Evolutionary conservation across 345 rosid species (phyloP).

Genomic region (Turnera subulata): DNA sequence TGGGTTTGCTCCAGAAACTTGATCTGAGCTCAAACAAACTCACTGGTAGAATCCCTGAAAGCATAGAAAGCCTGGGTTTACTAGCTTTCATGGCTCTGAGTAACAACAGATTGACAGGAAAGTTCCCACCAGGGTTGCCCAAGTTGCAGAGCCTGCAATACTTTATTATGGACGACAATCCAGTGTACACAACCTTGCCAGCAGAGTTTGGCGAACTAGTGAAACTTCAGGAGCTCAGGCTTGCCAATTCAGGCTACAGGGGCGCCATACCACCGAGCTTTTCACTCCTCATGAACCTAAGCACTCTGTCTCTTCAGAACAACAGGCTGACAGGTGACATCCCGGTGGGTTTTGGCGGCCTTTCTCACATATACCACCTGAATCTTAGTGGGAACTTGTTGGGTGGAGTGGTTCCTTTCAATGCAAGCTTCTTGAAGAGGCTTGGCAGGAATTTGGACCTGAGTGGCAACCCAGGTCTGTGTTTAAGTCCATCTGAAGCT

Average conservation of each 20-base stretch:
- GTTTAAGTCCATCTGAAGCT: conserved; percentile 61
- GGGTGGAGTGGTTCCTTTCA: conserved; percentile 70
- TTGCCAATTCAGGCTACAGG: conserved; percentile 66
- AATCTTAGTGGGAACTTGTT: conserved; percentile 66
- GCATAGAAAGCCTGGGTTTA: conserved; percentile 46
- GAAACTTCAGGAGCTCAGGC: conserved; percentile 74
- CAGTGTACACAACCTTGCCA: conserved; percentile 60
- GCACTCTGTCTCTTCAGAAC: conserved; percentile 76
- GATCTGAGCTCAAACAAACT: conserved; percentile 77
- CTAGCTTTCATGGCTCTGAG: conserved; percentile 72
- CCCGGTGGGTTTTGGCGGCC: conserved; percentile 41
- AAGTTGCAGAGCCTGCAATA: conserved; percentile 66
- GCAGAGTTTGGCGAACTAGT: conserved; percentile 46
- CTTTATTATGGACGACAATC: conserved; percentile 85
- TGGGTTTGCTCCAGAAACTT: conserved; percentile 74
- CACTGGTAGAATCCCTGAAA: conserved; percentile 50
- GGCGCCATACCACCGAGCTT: conserved; percentile 61
- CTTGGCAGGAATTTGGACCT: conserved; percentile 79
- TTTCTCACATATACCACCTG: conserved; percentile 68
- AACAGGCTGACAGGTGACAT: conserved; percentile 71
- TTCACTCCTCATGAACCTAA: conserved; percentile 50
- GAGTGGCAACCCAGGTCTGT: conserved; percentile 72
- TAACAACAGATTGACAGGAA: conserved; percentile 57
- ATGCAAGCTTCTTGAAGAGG: conserved; percentile 54
- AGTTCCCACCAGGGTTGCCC: conserved; percentile 50